Conservation (phyloP, 495 filamentous ascomycete genomes). For the Cladorrhinum samala region DNA sequence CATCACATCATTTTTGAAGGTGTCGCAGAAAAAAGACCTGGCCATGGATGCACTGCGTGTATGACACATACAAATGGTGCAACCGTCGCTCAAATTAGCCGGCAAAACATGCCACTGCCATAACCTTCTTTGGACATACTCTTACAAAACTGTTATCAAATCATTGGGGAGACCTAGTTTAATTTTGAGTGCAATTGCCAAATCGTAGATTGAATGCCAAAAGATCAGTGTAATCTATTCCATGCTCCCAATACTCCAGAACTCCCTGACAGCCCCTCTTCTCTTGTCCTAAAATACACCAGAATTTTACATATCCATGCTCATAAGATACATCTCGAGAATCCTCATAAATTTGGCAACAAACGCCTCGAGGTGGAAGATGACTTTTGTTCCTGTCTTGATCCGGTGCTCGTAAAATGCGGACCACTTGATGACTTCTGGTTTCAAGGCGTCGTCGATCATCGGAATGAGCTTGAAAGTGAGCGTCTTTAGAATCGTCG, state of each 20-base stretch:
- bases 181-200: too few species aligned
- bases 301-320: conserved; percentile 65
- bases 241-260: too few species aligned
- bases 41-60: neutral
- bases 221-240: too few species aligned
- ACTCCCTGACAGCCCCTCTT: too few species aligned
- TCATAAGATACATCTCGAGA: conserved; percentile 87
- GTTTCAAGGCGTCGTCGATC: conserved; percentile 81
- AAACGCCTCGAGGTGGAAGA: conserved; percentile 97
- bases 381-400: conserved; percentile 84
- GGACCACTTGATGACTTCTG: conserved; percentile 89
- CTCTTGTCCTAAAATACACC: too few species aligned
- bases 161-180: too few species aligned
- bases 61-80: too few species aligned
- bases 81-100: neutral
- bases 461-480: conserved; percentile 86
- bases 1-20: too few species aligned
- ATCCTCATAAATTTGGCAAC: conserved; percentile 98
- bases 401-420: conserved; percentile 96
- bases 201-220: too few species aligned
- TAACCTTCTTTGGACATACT: neutral
- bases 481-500: conserved; percentile 84
- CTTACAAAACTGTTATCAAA: neutral
- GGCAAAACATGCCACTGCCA: neutral
- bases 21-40: too few species aligned